A percentile compares a stretch with the other conserved stretches of the same genome.
Conservation (phyloP, 257 asterid genomes). For the Ocimum tenuiflorum region DNA sequence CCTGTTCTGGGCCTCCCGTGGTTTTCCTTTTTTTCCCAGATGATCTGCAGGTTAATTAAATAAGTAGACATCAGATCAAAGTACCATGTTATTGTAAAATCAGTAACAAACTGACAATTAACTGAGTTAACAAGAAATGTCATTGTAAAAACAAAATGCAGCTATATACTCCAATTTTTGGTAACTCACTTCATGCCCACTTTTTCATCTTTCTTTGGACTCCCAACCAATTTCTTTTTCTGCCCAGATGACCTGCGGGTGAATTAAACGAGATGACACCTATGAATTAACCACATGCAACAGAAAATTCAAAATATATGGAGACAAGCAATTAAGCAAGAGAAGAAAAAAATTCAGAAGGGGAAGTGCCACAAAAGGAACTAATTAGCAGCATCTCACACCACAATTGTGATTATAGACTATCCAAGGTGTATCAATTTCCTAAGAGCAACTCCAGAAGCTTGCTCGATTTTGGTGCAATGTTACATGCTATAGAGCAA, state of each 20-base stretch:
- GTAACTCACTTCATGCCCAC: slow-evolving; percentile 49
- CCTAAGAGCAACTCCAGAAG: not conserved
- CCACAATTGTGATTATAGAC: slow-evolving; percentile 7
- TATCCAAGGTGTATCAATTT: not conserved
- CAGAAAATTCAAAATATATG: not conserved
- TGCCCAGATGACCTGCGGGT: slow-evolving; percentile 52
- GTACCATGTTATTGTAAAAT: no score
- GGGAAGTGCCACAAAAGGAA: slow-evolving; percentile 6
- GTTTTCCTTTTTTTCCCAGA: slow-evolving; percentile 47
- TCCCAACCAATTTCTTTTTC: slow-evolving; percentile 43
- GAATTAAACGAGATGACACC: slow-evolving; percentile 18
- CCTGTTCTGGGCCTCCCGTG: slow-evolving; percentile 36
- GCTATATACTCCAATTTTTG: not conserved
- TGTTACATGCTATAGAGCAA: not conserved
- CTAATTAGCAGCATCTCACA: slow-evolving; percentile 11
- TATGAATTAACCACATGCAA: not conserved
- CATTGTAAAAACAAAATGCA: not conserved
- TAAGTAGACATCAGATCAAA: slow-evolving; percentile 1
- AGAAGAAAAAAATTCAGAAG: not conserved
- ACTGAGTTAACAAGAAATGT: not conserved
- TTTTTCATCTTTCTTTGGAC: slow-evolving; percentile 34
- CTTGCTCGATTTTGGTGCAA: no score
- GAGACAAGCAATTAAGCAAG: not conserved
- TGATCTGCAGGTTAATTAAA: slow-evolving; percentile 43
- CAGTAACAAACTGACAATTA: no score